phyloP scores from a whole-genome alignment of 2,329 filamentous ascomycete genomes.

The Aspergillus persii region DNA sequence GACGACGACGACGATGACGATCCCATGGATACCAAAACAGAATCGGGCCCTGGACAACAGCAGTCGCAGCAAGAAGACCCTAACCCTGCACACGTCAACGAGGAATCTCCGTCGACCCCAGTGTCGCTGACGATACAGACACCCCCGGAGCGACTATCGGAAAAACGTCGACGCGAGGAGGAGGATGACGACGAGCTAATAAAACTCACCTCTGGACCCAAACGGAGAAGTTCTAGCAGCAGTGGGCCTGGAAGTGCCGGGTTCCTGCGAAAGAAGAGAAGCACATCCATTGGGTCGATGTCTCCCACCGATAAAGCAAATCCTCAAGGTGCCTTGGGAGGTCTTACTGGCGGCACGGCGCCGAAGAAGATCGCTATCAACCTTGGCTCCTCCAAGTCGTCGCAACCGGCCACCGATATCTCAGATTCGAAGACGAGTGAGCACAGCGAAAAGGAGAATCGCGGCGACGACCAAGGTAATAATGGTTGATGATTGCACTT shows the following conservation, averaged over 20 bases:
- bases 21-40: slow-evolving; percentile 56
- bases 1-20: slow-evolving; percentile 77
- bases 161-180: slow-evolving; percentile 81
- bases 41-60: slow-evolving; percentile 20
- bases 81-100: slow-evolving; percentile 22
- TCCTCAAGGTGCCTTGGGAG: slow-evolving; percentile 13
- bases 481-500: slow-evolving; percentile 18
- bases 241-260: slow-evolving; percentile 34
- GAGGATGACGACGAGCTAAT: slow-evolving; percentile 92
- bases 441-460: slow-evolving; percentile 32
- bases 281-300: slow-evolving; percentile 27
- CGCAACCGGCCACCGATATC: slow-evolving; percentile 15
- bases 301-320: slow-evolving; percentile 26
- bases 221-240: slow-evolving; percentile 45
- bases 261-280: slow-evolving; percentile 33
- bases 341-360: slow-evolving; percentile 16
- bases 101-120: slow-evolving; percentile 24
- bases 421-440: slow-evolving; percentile 16
- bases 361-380: slow-evolving; percentile 44
- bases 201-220: slow-evolving; percentile 63
- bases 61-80: slow-evolving; percentile 19
- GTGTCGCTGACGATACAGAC: slow-evolving; percentile 25
- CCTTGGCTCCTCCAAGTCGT: slow-evolving; percentile 27
- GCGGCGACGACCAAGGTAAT: slow-evolving; percentile 23
- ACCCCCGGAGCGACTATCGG: slow-evolving; percentile 74